Evolutionary conservation across 768 basidiomycete species (phyloP), one percentile per base, ranked within the genome.

Genomic region (Auriculariales sp.): DNA sequence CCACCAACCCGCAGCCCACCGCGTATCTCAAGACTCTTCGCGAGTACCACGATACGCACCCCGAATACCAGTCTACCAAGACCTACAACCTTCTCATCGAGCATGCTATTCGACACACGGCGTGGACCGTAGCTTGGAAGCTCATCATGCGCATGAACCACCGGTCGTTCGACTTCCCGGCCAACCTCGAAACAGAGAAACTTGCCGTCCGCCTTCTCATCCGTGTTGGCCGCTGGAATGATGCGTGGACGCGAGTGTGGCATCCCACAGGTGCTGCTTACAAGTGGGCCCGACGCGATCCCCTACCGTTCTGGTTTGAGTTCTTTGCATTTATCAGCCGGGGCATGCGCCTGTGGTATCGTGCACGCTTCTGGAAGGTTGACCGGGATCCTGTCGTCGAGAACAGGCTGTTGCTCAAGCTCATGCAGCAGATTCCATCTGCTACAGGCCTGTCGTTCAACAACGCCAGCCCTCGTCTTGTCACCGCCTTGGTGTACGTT

Each of bases 191-290:
- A 56, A 82, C 83, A 1, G 66, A 69, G 61, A 73, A 73, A 61
- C 61, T 84, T 32, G 66, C 68, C 50, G 70, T 74, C 53, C 73
- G 83, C 17, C 74, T 70, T 66, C 61, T 80, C 47, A 66, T 84
- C 39, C 68, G 71, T 42, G 66, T 68, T 3, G 81, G 76, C 6
- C 61, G 59, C 35, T 84, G 81, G 81, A 60, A 69, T 10, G 60
- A 68, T 22, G 83, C 80, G 19, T 83, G 79, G 78, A 55, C 56
- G 12, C 65, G 67, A 45, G 22, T 19, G 22, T 44, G 39, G 39
- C 0, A 4, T 5, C 14, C 17, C 19, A 11, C 14, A 65, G 69
- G 51, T 50, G 53, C 44, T 47, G 52, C 52, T 49, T 45, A 27
- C 39, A 50, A 51, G 27, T 56, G 27, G 33, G 52, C 22, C 49